These are phyloP conservation scores for Colletotrichum paranaense DNA, from an alignment of 2,329 filamentous ascomycete species.

Conservation along the genomic window DNA sequence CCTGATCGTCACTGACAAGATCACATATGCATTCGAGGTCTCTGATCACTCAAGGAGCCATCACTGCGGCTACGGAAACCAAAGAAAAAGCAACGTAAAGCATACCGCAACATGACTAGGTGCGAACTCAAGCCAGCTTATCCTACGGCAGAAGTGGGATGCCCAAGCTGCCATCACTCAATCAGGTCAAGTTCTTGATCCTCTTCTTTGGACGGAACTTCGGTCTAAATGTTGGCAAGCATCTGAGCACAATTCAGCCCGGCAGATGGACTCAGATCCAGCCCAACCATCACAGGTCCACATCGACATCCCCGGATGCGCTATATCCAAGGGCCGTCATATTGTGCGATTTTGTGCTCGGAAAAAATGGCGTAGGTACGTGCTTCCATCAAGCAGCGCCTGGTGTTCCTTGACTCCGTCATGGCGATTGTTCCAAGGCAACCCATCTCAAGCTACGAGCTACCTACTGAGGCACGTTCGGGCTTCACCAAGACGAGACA, in stretches of 20 bases:
- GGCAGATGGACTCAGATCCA: slow-evolving; percentile 16
- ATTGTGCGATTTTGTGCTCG: neutral
- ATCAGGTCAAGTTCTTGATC: neutral
- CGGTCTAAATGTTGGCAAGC: neutral
- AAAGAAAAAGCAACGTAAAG: slow-evolving; percentile 1
- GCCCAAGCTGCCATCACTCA: neutral
- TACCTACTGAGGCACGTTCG: slow-evolving; percentile 1
- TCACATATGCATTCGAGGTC: slow-evolving; percentile 7
- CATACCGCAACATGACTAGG: neutral
- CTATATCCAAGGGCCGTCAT: neutral
- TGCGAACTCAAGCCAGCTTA: neutral
- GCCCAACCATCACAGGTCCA: neutral
- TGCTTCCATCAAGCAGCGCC: slow-evolving; percentile 5
- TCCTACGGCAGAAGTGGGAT: neutral
- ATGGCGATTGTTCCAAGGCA: neutral
- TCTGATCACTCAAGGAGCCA: neutral
- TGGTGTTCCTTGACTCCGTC: neutral
- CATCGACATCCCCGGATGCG: neutral
- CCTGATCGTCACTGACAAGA: neutral
- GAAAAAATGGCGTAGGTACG: neutral
- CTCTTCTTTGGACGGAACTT: neutral
- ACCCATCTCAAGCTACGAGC: neutral
- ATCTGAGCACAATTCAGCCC: neutral
- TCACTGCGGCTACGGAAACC: slow-evolving; percentile 8
- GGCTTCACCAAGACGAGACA: slow-evolving; percentile 17